These are phyloP conservation scores for Paramyrothecium roridum DNA, from an alignment of 2,329 filamentous ascomycete species.

Conservation along the genomic window DNA sequence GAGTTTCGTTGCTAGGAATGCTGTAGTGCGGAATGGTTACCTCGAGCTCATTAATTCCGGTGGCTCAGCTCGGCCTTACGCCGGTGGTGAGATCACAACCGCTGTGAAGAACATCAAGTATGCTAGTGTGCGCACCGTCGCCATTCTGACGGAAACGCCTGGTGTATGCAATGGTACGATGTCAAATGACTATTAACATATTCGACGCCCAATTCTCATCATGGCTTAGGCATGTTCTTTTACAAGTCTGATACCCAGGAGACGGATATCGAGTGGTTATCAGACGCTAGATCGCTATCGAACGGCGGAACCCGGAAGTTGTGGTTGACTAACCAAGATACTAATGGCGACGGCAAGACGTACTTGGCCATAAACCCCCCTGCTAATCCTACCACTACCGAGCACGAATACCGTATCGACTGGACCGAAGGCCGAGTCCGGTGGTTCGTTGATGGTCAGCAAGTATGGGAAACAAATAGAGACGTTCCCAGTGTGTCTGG, in stretches of 20 bases:
- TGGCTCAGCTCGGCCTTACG: constrained; percentile 17
- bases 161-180: constrained; percentile 26
- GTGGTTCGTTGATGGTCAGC: constrained; percentile 22
- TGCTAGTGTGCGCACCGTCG: constrained; percentile 22
- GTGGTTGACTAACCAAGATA: constrained; percentile 28
- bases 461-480: constrained; percentile 18
- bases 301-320: constrained; percentile 19
- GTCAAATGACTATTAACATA: background rate
- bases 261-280: constrained; percentile 28
- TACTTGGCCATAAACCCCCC: constrained; percentile 13
- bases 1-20: constrained; percentile 10
- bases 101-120: constrained; percentile 21
- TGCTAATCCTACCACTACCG: constrained; percentile 15
- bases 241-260: constrained; percentile 22
- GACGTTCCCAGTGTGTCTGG: constrained; percentile 20
- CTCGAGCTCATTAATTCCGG: constrained; percentile 23
- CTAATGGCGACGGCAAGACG: constrained; percentile 13
- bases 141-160: constrained; percentile 21
- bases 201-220: background rate
- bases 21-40: constrained; percentile 19
- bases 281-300: constrained; percentile 19
- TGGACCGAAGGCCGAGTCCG: constrained; percentile 19
- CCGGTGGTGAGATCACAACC: constrained; percentile 17
- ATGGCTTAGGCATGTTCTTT: constrained; percentile 23
- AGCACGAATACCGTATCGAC: constrained; percentile 28